These are phyloP conservation scores for Trichocomaceae sp. DNA, from an alignment of 2,329 filamentous ascomycete species.

Conservation along the genomic window DNA sequence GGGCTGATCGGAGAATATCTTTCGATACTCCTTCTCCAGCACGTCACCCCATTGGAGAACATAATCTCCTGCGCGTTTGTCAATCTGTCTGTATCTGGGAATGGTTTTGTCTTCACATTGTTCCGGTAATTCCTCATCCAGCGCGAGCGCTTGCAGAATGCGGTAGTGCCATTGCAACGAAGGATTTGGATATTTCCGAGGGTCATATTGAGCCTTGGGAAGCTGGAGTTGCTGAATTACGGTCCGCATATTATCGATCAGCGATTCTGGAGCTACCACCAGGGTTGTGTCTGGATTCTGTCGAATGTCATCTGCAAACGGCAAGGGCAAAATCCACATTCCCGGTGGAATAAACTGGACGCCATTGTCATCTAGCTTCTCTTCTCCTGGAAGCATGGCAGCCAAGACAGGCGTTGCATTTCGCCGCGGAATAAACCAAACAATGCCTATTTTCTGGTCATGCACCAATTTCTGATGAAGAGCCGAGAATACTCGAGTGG, in stretches of 20 bases:
- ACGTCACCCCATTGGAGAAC: slow-evolving; percentile 68
- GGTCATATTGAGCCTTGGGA: slow-evolving; percentile 77
- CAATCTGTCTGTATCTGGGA: slow-evolving; percentile 79
- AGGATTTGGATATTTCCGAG: slow-evolving; percentile 82
- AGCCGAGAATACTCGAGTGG: slow-evolving; percentile 85
- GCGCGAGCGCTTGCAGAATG: slow-evolving; percentile 81
- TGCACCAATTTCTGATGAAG: slow-evolving; percentile 79
- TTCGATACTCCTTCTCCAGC: slow-evolving; percentile 54
- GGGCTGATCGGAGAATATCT: slow-evolving; percentile 37
- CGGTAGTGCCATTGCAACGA: slow-evolving; percentile 95
- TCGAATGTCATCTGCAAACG: slow-evolving; percentile 83
- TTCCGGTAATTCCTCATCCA: slow-evolving; percentile 84
- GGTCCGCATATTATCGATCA: slow-evolving; percentile 75
- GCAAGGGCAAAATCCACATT: slow-evolving; percentile 81
- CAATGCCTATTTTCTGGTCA: slow-evolving; percentile 73
- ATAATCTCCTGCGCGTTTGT: slow-evolving; percentile 76
- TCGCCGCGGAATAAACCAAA: slow-evolving; percentile 78
- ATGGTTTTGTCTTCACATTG: slow-evolving; percentile 68
- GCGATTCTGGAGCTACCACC: slow-evolving; percentile 56
- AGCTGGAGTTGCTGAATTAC: slow-evolving; percentile 82
- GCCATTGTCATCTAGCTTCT: slow-evolving; percentile 57
- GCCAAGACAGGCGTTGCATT: slow-evolving; percentile 75
- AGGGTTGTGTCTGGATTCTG: slow-evolving; percentile 59
- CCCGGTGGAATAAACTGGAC: slow-evolving; percentile 71
- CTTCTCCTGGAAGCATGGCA: slow-evolving; percentile 70